phyloP scores from a whole-genome alignment of 1,284 basidiomycete genomes.

The Microbotryomycetes sp. region DNA sequence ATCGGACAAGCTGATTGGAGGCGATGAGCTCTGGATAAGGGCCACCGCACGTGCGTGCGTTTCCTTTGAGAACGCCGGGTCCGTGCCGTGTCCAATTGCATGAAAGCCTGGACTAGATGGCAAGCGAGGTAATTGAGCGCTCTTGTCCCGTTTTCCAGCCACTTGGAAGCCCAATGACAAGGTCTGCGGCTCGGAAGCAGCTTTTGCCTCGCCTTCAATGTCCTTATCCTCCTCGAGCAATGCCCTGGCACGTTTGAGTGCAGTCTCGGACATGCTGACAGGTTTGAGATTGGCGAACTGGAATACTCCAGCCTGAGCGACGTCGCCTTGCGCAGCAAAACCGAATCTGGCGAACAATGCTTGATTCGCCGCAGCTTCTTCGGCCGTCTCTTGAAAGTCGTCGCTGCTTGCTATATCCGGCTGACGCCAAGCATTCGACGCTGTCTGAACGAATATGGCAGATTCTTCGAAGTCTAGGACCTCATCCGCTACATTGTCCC shows the following conservation, averaged over 20 bases:
- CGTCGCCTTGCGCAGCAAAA: background rate
- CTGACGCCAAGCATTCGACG: too few relatives aligned
- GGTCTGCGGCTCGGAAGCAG: too few relatives aligned
- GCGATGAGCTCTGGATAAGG: too few relatives aligned
- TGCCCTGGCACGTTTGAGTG: slow-evolving; percentile 5
- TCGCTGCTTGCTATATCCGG: background rate
- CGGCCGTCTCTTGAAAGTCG: background rate
- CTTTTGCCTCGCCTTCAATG: too few relatives aligned
- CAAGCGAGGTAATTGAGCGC: background rate
- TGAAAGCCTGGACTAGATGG: background rate
- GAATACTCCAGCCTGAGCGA: slow-evolving; percentile 1
- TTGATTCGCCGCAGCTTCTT: background rate
- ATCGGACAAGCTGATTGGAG: too few relatives aligned
- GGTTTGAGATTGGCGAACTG: slow-evolving; percentile 15
- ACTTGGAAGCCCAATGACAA: background rate
- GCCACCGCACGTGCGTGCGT: too few relatives aligned
- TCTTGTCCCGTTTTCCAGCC: background rate
- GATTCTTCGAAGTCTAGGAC: slow-evolving; percentile 17
- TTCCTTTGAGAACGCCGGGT: background rate
- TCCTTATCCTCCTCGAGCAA: slow-evolving; percentile 5
- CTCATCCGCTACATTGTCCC: slow-evolving; percentile 18
- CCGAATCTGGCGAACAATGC: slow-evolving; percentile 10
- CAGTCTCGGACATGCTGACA: slow-evolving; percentile 8
- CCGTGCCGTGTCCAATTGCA: background rate
- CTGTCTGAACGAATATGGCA: too few relatives aligned